Conservation (phyloP, 2,329 filamentous ascomycete species). For the Penicillium digitatum region DNA sequence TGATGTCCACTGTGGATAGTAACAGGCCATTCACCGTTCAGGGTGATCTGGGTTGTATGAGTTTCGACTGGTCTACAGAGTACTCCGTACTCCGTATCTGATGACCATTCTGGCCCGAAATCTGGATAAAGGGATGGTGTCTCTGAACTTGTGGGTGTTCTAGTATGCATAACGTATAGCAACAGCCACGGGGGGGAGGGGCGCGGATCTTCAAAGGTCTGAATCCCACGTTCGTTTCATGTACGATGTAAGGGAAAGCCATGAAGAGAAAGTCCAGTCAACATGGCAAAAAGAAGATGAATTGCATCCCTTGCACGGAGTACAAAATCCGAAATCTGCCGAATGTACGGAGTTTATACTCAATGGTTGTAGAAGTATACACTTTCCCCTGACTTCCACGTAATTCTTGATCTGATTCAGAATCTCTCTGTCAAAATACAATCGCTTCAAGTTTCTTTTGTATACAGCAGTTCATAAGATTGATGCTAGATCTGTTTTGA, state of each 20-base stretch:
- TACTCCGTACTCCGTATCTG: not conserved
- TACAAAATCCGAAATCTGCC: not conserved
- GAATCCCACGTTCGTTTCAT: constrained; percentile 1
- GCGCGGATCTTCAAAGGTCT: not conserved
- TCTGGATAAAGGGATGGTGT: not conserved
- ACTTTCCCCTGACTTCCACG: not conserved
- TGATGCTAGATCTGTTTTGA: not conserved
- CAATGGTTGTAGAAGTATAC: not conserved
- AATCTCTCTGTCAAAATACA: not conserved
- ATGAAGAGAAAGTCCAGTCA: not conserved
- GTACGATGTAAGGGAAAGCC: not conserved
- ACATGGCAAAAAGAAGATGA: not conserved
- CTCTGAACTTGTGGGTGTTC: not conserved
- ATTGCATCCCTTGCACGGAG: constrained; percentile 8
- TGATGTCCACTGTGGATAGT: constrained; percentile 7
- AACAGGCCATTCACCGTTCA: constrained; percentile 1
- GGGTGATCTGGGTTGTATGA: not conserved
- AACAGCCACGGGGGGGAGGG: not conserved
- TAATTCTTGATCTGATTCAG: too few species aligned
- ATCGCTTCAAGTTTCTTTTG: not conserved
- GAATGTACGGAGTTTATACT: not conserved
- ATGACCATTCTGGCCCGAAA: not conserved
- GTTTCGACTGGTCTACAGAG: too few species aligned
- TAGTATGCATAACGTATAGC: not conserved
- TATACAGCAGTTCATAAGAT: too few species aligned